Base-by-base conservation (phyloP, 352 stramenopile genomes). In the Pythium dissimile region DNA sequence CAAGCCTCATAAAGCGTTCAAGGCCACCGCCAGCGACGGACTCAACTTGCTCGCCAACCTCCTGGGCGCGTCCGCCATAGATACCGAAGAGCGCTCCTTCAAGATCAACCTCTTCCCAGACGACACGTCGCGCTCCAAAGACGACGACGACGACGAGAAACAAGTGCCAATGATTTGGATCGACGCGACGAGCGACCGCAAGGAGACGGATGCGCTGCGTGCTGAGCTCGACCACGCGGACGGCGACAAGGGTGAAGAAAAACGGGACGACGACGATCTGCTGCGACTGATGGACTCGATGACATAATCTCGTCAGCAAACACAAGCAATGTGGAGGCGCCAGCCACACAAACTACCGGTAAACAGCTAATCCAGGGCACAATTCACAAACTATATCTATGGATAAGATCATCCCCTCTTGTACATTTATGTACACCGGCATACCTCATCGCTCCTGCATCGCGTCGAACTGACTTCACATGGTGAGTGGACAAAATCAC, bases 281-380 rank as follows among this genome's bases (percentile, higher is more conserved):
- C 79, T 97, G 2, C 77, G 89, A 24, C 79, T 97, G 54, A 94
- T 97, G 86, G 89, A 96, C 67, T 83, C 77, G 26, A 84, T 71
- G 26, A 66, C 69, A 8, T 71, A 54, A 54, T 24, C 47, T 28
- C 26, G 5, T 5, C n/a, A 41, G 18, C 10, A 39, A 31, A 28
- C 32, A 34, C 37, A 6, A 35, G 18, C 27, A 45, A 31, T n/a
- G n/a, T n/a, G n/a, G n/a, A n/a, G n/a, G n/a, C n/a, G n/a, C n/a
- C n/a, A n/a, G n/a, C n/a, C n/a, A n/a, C n/a, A n/a, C n/a, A n/a
- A n/a, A n/a, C n/a, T n/a, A n/a, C n/a, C n/a, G n/a, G n/a, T n/a
- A n/a, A n/a, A n/a, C n/a, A n/a, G n/a, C n/a, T n/a, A n/a, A n/a
- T n/a, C n/a, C n/a, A n/a, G n/a, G n/a, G n/a, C 23, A 20, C n/a